Conservation (phyloP, 768 basidiomycete species). For the Mycena vulgaris region DNA sequence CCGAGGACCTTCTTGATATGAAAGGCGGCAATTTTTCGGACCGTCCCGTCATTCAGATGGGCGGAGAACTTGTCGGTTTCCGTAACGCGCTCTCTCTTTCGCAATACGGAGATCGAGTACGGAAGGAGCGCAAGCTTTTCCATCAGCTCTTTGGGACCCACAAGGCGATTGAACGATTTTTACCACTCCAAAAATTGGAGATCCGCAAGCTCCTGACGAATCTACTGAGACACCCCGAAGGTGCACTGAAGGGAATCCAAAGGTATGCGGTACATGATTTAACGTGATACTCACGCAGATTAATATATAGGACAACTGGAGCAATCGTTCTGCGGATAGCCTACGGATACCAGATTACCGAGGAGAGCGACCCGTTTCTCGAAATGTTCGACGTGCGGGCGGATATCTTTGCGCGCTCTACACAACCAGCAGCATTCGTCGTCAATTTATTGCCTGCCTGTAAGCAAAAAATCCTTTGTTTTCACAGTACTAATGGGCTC, state of each 20-base stretch:
- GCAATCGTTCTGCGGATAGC: conserved; percentile 30
- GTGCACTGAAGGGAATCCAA: background rate
- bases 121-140: conserved; percentile 22
- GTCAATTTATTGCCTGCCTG: conserved; percentile 4
- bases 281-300: no score
- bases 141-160: conserved; percentile 31
- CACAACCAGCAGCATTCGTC: conserved; percentile 7
- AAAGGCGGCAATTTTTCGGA: conserved; percentile 28
- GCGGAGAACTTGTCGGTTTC: conserved; percentile 34
- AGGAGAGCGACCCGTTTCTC: conserved; percentile 14
- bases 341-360: conserved; percentile 26
- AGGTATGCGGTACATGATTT: no score
- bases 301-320: conserved; percentile 19
- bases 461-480: background rate
- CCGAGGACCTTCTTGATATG: conserved; percentile 28
- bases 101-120: conserved; percentile 23
- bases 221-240: background rate
- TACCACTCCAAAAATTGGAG: conserved; percentile 19
- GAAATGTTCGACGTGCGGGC: background rate
- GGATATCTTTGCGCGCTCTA: background rate
- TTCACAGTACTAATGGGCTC: background rate
- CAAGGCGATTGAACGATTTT: conserved; percentile 12
- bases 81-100: conserved; percentile 5
- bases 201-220: conserved; percentile 26
- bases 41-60: conserved; percentile 29